Evolutionary conservation across 106 monocot species (phyloP), one percentile per base, ranked within the genome.

Genomic region (Amphibolis antarctica): DNA sequence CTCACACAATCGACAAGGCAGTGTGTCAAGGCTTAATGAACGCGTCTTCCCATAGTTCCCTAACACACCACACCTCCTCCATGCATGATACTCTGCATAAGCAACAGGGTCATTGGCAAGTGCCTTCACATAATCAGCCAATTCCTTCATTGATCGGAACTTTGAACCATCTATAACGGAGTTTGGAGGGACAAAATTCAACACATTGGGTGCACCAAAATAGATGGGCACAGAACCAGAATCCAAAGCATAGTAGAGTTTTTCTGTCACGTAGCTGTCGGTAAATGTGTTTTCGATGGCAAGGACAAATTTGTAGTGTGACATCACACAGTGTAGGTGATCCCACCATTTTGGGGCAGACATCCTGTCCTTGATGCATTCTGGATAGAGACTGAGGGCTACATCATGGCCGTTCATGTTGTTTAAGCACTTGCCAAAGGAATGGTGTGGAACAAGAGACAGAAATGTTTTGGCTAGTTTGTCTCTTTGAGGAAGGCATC

Each of bases 371-470:
- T 55, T 64, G 20, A 74, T 47, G 53, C 96, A 96, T 55, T 90
- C 81, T 26, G 96, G 96, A 51, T 96, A 96, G 64, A 90, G 66
- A 59, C 74, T 53, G 0, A 90, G 71, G 0, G 80, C 89, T 67
- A 69, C 78, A 59, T 96, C 80, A 11, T 73, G 78, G 14, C 90
- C 96, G 1, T 79, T 80, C 12, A 96, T 83, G 52, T 96, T 96
- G 54, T 96, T 96, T 63, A 96, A 44, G 80, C 96, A 96, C 66
- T 80, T 90, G n/a, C 96, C 96, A 50, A 96, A 96, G 0, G 96
- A 96, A 43, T 96, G 96, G 74, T 86, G 82, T 0, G 90, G 80
- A 0, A 96, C 67, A 0, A 82, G 82, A 17, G 86, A 74, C 22
- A 96, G 84, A 56, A 96, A 84, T 12, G 14, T 65, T 60, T 76